phyloP scores from a whole-genome alignment of 208 protist species.

The Acanthamoeba healyi region DNA sequence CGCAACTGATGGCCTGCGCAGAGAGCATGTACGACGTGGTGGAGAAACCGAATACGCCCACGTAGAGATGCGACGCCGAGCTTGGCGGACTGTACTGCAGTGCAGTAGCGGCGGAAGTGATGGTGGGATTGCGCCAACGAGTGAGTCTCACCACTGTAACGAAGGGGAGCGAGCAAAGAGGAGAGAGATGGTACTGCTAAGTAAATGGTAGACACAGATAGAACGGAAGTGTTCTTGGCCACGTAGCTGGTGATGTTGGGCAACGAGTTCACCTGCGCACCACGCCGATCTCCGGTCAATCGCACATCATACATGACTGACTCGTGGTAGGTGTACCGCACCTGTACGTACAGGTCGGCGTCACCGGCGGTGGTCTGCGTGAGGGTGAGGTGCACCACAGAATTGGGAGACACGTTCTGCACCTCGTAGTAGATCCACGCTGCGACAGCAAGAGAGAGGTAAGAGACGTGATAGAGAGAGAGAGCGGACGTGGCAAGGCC shows the following conservation, averaged over 20 bases:
- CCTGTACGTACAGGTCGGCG: slow-evolving; percentile 33
- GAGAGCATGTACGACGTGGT: neutral
- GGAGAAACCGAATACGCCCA: neutral
- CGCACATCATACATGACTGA: neutral
- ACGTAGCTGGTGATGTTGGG: slow-evolving; percentile 13
- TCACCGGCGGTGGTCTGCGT: slow-evolving; percentile 2
- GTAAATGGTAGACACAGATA: neutral
- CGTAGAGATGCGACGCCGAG: neutral
- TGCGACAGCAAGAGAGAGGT: neutral
- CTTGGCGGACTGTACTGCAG: neutral
- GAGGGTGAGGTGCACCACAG: neutral
- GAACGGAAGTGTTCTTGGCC: neutral
- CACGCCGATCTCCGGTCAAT: too few relatives aligned
- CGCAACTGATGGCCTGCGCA: neutral
- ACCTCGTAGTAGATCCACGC: neutral
- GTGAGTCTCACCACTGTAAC: too few relatives aligned
- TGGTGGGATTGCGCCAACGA: too few relatives aligned
- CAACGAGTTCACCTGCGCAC: neutral
- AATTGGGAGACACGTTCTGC: neutral
- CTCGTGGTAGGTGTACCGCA: neutral
- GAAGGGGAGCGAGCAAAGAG: too few relatives aligned
- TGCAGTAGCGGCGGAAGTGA: too few relatives aligned
- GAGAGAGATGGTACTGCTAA: neutral
- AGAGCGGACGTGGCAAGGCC: too few relatives aligned
- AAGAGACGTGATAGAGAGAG: neutral